Conservation (phyloP, 2,329 filamentous ascomycete genomes). For the Thyridium curvatum region DNA sequence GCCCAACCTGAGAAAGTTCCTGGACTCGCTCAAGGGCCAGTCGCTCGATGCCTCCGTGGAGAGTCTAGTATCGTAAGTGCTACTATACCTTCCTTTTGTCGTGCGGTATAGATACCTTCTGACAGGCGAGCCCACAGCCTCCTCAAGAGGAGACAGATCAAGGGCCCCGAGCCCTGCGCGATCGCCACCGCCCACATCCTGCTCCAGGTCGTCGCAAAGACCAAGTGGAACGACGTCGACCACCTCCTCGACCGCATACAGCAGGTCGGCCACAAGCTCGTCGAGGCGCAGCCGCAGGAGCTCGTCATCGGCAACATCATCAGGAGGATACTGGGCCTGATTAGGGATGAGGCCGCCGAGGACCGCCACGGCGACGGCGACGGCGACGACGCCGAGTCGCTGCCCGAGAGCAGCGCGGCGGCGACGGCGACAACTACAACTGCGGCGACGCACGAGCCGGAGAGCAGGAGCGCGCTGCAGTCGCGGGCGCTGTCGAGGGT, state of each 20-base stretch:
- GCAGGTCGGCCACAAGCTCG: constrained; percentile 69
- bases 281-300: constrained; percentile 80
- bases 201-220: constrained; percentile 76
- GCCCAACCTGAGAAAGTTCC: constrained; percentile 70
- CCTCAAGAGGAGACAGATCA: constrained; percentile 85
- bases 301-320: constrained; percentile 94
- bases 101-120: neutral
- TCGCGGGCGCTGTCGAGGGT: constrained; percentile 2
- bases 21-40: constrained; percentile 70
- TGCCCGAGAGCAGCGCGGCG: constrained; percentile 45
- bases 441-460: constrained; percentile 33
- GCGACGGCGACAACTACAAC: constrained; percentile 40
- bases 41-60: constrained; percentile 79
- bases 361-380: constrained; percentile 59
- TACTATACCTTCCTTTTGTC: neutral
- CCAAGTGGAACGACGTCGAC: constrained; percentile 70
- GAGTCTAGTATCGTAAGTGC: constrained; percentile 67
- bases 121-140: constrained; percentile 53
- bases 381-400: constrained; percentile 46
- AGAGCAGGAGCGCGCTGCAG: neutral
- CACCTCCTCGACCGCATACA: constrained; percentile 77
- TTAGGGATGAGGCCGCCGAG: constrained; percentile 85
- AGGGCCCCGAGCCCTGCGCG: constrained; percentile 80
- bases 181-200: constrained; percentile 87
- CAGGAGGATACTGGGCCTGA: constrained; percentile 79